phyloP scores from a whole-genome alignment of 192 early-diverging fungal genomes.

The Coemansia sp. region DNA sequence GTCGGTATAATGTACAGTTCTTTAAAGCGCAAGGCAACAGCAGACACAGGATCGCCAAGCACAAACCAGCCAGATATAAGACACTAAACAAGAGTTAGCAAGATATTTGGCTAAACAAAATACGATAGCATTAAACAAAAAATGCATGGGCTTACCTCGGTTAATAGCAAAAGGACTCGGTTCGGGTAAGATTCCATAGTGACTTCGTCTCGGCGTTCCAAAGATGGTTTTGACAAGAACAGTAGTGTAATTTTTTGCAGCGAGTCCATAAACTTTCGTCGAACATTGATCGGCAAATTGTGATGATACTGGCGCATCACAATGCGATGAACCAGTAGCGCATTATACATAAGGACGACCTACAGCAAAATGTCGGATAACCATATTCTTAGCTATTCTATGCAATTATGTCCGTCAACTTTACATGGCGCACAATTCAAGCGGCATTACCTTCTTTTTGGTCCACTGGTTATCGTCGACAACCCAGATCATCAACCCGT shows the following conservation, averaged over 20 bases:
- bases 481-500: conserved; percentile 26
- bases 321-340: conserved; percentile 30
- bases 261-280: conserved; percentile 18
- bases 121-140: not conserved
- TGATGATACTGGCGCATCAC: conserved; percentile 28
- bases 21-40: conserved; percentile 10
- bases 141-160: conserved; percentile 20
- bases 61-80: conserved; percentile 32
- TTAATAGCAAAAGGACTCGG: conserved; percentile 34
- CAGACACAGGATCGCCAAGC: conserved; percentile 6
- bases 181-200: conserved; percentile 25
- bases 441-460: conserved; percentile 26
- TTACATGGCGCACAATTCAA: not conserved
- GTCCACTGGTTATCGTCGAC: conserved; percentile 31
- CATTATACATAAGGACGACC: conserved; percentile 38
- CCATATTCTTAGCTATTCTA: no score
- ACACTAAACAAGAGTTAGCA: conserved; percentile 22
- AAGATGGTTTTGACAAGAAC: conserved; percentile 20
- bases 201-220: conserved; percentile 10
- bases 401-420: not conserved
- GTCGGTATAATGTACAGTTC: conserved; percentile 23
- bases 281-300: conserved; percentile 6
- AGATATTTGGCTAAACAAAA: not conserved
- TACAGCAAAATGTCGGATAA: conserved; percentile 3
- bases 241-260: conserved; percentile 16